These are phyloP conservation scores for Theileria orientalis DNA, from an alignment of 169 alveolate species.

Conservation along the genomic window DNA sequence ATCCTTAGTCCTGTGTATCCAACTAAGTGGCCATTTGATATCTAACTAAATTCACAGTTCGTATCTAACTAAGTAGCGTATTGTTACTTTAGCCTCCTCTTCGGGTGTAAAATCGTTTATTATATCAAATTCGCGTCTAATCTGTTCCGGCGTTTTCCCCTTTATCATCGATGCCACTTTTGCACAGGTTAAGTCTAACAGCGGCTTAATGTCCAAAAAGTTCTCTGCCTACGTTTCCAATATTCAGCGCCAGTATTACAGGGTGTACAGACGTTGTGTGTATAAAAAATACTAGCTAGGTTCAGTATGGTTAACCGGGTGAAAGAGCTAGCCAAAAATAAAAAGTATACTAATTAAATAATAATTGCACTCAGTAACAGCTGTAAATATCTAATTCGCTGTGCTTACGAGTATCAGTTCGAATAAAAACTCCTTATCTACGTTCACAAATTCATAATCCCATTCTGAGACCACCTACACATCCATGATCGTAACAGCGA, in stretches of 20 bases:
- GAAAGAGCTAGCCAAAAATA: neutral
- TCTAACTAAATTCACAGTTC: neutral
- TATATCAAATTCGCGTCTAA: slow-evolving; percentile 89
- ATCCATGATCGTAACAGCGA: neutral
- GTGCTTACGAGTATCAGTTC: slow-evolving; percentile 84
- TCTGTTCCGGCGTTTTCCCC: slow-evolving; percentile 92
- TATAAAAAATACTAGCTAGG: too few relatives aligned
- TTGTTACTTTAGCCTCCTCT: slow-evolving; percentile 84
- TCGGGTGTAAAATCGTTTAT: slow-evolving; percentile 95
- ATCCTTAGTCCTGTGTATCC: neutral
- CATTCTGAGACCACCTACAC: slow-evolving; percentile 84
- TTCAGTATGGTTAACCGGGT: neutral
- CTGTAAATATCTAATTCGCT: neutral
- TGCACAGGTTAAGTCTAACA: slow-evolving; percentile 90
- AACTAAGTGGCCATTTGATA: neutral
- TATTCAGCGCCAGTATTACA: neutral
- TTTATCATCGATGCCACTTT: slow-evolving; percentile 93
- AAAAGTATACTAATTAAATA: neutral
- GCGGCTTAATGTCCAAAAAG: slow-evolving; percentile 90
- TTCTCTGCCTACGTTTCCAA: slow-evolving; percentile 84
- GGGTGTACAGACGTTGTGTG: neutral
- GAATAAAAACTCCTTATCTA: slow-evolving; percentile 88
- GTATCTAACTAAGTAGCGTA: neutral
- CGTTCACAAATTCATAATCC: slow-evolving; percentile 91
- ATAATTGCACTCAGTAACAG: too few relatives aligned